Evolutionary conservation across 129 eudicot species (phyloP), one percentile per base, ranked within the genome.

Genomic region (Logfia minima): DNA sequence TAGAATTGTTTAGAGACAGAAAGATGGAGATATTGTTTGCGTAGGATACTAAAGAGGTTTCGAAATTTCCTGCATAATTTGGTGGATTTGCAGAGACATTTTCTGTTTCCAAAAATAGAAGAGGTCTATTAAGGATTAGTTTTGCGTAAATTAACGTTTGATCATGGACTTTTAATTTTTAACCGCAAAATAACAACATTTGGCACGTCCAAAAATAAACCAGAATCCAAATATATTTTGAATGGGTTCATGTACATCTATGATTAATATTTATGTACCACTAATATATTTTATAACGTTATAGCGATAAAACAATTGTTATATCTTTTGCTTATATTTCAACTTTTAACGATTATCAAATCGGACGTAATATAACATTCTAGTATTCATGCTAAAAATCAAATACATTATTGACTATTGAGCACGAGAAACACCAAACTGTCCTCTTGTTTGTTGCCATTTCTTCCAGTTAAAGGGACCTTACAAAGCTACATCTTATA

Each of bases 81-180:
- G 78, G 77, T 24, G 35, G 39, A 51, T 71, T 75, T 56, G 79
- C 52, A 53, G 73, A 68, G 60, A 76, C 76, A 41, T 77, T 45
- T 74, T 72, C 74, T 81, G 79, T 28, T 62, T 75, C 75, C 69
- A 71, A 66, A 66, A 63, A 37, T 72, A 58, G 66, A 24, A 79
- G 77, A 75, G 77, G 86, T 68, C 22, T 76, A 64, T 75, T 68
- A 72, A 78, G 76, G 69, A 82, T 53, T 71, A 39, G 51, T 28
- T 83, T 75, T 84, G 79, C 85, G 90, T 87, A 68, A 80, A 84
- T 82, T 85, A 82, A 80, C 88, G 96, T 88, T 85, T 75, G 5
- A 80, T 83, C 83, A 7, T 32, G 66, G 75, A 76, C 72, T 82
- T 26, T 26, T 48, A 3, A 13, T 14, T 32, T 71, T 62, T 39